Base-by-base conservation (phyloP, 78 protist species). In the Planoprotostelium fungivorum region DNA sequence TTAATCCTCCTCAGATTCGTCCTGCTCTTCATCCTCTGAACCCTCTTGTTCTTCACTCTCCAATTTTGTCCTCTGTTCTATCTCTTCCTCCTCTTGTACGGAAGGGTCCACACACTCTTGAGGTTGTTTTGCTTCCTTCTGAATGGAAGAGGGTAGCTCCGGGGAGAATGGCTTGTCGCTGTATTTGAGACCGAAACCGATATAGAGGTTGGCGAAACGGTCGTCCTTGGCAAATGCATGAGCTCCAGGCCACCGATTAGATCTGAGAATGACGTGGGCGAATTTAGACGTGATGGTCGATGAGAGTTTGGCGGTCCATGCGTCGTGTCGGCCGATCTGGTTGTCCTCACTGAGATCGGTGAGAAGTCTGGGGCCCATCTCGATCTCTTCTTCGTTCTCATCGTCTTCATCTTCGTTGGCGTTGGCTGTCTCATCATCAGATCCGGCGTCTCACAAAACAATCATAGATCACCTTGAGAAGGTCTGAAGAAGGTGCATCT, bases 231-330 rank as follows among this genome's bases (percentile, higher is more conserved):
- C 86, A 31, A 31, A 84, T 1, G 86, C 86, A 31, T 31, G 10
- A 5, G 86, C 86, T 31, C 95, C 95, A 38, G 95, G 95, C 95
- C 95, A 93, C 31, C 90, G 73, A 23, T 63, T 10, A 28, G 92
- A 89, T 25, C 63, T 37, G 10, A 31, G 25, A 5, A 84, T 31
- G 36, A 84, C 86, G 34, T 28, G 86, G 25, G 86, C 37, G 34
- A 31, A 31, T 10, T 84, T 84, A 31, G 86, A 31, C 31, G 73
- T 25, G 28, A 84, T 84, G 37, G 34, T 84, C 10, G 86, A 84
- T 28, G 37, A 28, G 29, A 92, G 83, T 1, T 38, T 16, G 83
- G 16, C 89, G 35, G 86, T 89, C 29, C 36, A 9, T 73, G 36
- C 28, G 38, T 84, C 38, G 86, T 36, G 28, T 28, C 86, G 1